Evolutionary conservation across 371 early-diverging fungal species (phyloP).

Genomic region (Lichtheimia hyalospora): DNA sequence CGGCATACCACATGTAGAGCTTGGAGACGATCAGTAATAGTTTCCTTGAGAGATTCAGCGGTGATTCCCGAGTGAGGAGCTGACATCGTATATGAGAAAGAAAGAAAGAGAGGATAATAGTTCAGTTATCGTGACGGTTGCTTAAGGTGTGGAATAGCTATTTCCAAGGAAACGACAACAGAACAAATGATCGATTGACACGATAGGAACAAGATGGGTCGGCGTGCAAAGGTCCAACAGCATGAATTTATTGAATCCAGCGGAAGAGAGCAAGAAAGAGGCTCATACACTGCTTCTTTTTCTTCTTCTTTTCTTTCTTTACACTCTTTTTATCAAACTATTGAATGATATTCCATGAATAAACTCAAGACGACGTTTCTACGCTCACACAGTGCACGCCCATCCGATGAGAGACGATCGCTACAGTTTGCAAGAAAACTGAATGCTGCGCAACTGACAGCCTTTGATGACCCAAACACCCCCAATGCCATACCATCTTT

Average conservation of each 20-base stretch:
- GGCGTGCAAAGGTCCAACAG: no score
- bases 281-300: not conserved
- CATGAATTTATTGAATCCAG: no score
- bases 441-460: constrained; percentile 11
- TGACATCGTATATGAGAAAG: constrained; percentile 11
- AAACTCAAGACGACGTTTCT: constrained; percentile 42
- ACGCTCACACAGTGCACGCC: constrained; percentile 26
- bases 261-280: no score
- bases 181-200: no score
- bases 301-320: constrained; percentile 2
- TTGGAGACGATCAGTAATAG: constrained; percentile 51
- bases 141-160: not conserved
- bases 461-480: constrained; percentile 6
- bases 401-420: constrained; percentile 29
- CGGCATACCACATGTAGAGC: constrained; percentile 60
- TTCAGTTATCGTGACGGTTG: not conserved
- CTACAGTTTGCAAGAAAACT: constrained; percentile 41
- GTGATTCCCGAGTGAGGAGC: constrained; percentile 46
- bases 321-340: not conserved
- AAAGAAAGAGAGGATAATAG: not conserved
- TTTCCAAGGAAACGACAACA: no score
- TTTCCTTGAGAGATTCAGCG: constrained; percentile 50
- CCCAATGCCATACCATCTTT: constrained; percentile 22
- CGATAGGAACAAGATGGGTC: no score
- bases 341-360: constrained; percentile 25